Base-by-base conservation (phyloP, 768 basidiomycete species). In the Boletus subcaerulescens region DNA sequence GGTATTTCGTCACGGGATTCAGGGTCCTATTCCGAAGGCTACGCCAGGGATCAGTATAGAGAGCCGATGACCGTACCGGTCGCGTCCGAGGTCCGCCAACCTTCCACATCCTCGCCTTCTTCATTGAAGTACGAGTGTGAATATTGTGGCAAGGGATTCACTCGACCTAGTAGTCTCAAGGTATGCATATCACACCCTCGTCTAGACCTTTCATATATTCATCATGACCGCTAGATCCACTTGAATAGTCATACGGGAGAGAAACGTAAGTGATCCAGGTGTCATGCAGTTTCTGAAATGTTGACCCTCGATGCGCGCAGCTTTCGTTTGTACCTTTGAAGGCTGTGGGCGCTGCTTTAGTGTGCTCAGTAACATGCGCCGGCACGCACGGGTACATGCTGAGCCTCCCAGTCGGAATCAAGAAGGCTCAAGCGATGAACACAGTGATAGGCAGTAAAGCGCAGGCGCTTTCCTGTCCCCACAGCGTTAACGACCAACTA, bases 281-380 rank as follows among this genome's bases (percentile, higher is more conserved):
- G 41, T 22, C 24, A 24, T 38, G 46, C 26, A 24, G 17, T 56
- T n/a, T 29, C 36, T 64, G 59, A 57, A 52, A 49, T 54, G 47
- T 57, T 53, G 38, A 67, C 46, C 41, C 18, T 44, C 33, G 48
- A 48, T 45, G 4, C 29, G 17, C 59, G 54, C 67, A 91, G 90
- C 90, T 10, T 91, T 87, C 71, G 74, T 79, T 42, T 92, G 90
- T 67, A 84, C 89, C 17, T 80, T 83, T 49, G 81, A 85, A 59
- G 81, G 81, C 55, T 92, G 90, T 72, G 86, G 86, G 8, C 85
- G 89, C 42, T 84, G 85, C 66, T 92, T 92, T 71, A 90, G 88
- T 65, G 90, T 91, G 47, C 82, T 91, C 65, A 91, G 88, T 71
- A 92, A 92, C 74, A 92, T 92, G 90, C 86, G 90, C 58, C 79